phyloP scores from a whole-genome alignment of 2,329 filamentous ascomycete genomes.

The Nigrospora sphaerica region DNA sequence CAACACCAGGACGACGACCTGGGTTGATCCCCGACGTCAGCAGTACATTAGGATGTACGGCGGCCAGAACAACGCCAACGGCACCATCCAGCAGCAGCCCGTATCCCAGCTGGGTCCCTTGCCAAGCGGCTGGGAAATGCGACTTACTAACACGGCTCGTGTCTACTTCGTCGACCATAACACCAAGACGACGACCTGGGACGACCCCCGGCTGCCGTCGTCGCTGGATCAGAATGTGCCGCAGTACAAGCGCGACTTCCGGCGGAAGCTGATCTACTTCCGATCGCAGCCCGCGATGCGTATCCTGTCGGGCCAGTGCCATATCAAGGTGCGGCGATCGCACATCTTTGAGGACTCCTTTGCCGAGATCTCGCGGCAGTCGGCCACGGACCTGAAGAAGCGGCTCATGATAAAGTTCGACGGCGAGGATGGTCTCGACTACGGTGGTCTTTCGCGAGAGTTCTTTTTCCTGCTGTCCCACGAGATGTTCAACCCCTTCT shows the following conservation, averaged over 20 bases:
- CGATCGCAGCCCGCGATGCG: constrained; percentile 93
- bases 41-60: constrained; percentile 98
- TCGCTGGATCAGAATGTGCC: constrained; percentile 97
- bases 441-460: constrained; percentile 93
- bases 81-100: constrained; percentile 91
- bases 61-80: constrained; percentile 77
- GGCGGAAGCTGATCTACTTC: constrained; percentile 98
- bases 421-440: constrained; percentile 94
- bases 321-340: constrained; percentile 93
- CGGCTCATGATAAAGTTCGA: constrained; percentile 99
- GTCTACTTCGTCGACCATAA: constrained; percentile 99
- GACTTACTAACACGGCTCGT: constrained; percentile 91
- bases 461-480: constrained; percentile 99
- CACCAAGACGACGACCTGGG: constrained; percentile 99
- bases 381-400: constrained; percentile 93
- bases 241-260: constrained; percentile 98
- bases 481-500: constrained; percentile 99
- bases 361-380: constrained; percentile 95
- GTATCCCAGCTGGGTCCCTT: constrained; percentile 93
- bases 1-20: constrained; percentile 95
- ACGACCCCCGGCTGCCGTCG: constrained; percentile 89
- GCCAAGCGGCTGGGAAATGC: constrained; percentile 99
- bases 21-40: constrained; percentile 94
- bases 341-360: constrained; percentile 99
- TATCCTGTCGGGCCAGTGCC: constrained; percentile 92